phyloP scores from a whole-genome alignment of 257 asterid species.

The Ballota nigra region DNA sequence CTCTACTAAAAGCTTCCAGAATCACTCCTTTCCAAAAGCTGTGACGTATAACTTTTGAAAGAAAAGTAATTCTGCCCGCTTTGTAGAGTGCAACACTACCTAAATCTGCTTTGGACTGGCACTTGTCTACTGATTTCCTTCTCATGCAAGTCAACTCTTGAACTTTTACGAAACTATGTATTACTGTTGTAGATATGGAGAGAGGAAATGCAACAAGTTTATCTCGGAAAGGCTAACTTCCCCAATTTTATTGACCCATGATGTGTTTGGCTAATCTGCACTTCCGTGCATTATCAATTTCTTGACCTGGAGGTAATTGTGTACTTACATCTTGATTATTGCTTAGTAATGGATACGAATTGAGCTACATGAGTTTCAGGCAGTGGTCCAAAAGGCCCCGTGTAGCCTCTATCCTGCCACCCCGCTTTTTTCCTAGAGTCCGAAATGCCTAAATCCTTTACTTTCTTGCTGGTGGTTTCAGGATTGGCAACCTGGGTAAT shows the following conservation, averaged over 20 bases:
- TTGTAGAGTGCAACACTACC: no score
- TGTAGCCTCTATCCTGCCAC: not conserved
- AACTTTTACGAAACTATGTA: not conserved
- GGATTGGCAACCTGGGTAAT: conserved; percentile 17
- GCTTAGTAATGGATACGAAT: not conserved
- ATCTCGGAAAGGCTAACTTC: conserved; percentile 65
- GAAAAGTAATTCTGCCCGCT: no score
- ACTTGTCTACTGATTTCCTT: not conserved
- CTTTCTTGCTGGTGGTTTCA: conserved; percentile 22
- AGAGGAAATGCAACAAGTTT: conserved; percentile 92
- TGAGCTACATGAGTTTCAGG: not conserved
- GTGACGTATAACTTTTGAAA: no score
- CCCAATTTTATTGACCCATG: conserved; percentile 59
- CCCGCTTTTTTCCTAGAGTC: not conserved
- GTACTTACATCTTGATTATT: not conserved
- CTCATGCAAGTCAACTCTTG: not conserved
- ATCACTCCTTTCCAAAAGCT: no score
- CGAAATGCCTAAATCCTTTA: not conserved
- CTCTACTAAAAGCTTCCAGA: no score
- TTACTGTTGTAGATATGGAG: conserved; percentile 67
- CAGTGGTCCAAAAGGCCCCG: no score
- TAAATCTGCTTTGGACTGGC: not conserved
- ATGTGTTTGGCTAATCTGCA: conserved; percentile 29
- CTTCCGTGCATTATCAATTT: conserved; percentile 5
- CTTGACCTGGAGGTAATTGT: conserved; percentile 26